Evolutionary conservation across 306 rosid species (phyloP).

Genomic region (Corylus heterophylla): DNA sequence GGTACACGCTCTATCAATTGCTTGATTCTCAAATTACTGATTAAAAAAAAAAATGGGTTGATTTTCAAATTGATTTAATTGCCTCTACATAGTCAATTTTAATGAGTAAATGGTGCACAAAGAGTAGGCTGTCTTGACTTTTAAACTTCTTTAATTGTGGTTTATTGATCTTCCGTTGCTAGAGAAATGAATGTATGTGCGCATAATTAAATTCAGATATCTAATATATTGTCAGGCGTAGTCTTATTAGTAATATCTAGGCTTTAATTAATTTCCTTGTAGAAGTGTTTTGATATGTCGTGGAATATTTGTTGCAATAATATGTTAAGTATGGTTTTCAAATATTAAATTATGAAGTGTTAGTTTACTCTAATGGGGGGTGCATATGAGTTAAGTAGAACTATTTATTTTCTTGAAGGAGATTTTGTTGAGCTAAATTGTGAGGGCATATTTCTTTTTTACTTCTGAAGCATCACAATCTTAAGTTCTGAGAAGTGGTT

Average conservation of each 20-base stretch:
- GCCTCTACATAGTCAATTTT: not conserved
- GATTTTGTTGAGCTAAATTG: not conserved
- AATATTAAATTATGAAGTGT: not conserved
- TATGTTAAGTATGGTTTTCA: not conserved
- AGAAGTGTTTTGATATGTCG: not conserved
- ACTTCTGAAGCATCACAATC: not conserved
- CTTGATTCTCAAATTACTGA: conserved; percentile 5
- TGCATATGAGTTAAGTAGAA: not conserved
- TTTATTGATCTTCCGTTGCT: not conserved
- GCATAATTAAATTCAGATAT: not conserved
- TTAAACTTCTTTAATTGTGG: not conserved
- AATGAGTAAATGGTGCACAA: not conserved
- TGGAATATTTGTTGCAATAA: not conserved
- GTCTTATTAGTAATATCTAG: too few relatives aligned
- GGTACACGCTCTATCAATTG: conserved; percentile 28
- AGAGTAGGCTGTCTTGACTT: not conserved
- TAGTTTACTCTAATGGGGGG: not conserved
- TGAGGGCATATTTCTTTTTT: not conserved
- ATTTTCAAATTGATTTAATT: not conserved
- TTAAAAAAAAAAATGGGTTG: not conserved
- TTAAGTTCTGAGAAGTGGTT: not conserved
- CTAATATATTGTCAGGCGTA: not conserved
- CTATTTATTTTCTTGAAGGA: not conserved
- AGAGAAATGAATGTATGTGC: not conserved
- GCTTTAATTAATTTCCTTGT: too few relatives aligned